Percentiles rank a stretch among this genome's conserved stretches.
Conservation (phyloP, 1,139 yeast species). For the Hyphopichia burtonii region DNA sequence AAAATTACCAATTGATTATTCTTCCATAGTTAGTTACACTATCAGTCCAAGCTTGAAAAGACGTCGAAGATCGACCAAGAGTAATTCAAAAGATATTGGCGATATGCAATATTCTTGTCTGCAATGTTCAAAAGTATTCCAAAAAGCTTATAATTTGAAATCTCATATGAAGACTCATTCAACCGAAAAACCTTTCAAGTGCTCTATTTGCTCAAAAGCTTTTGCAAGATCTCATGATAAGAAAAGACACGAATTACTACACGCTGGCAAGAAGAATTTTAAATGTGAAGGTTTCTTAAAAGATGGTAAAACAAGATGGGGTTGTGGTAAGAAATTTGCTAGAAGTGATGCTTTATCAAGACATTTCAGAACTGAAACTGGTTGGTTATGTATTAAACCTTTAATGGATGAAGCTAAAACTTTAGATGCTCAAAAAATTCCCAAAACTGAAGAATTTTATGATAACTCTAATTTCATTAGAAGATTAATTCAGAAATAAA, state of each 20-base stretch:
- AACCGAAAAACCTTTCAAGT: constrained; percentile 52
- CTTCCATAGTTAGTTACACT: constrained; percentile 37
- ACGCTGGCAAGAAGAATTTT: constrained; percentile 54
- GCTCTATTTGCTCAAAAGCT: constrained; percentile 46
- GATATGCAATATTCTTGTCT: constrained; percentile 35
- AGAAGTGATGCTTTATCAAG: constrained; percentile 57
- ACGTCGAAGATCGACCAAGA: constrained; percentile 18
- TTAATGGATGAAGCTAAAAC: constrained; percentile 50
- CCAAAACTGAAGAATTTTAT: constrained; percentile 6
- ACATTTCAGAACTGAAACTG: constrained; percentile 59
- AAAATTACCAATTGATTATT: constrained; percentile 28
- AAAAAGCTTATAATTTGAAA: constrained; percentile 54
- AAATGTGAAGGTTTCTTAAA: constrained; percentile 53
- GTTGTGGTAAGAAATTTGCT: constrained; percentile 59
- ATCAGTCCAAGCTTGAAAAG: constrained; percentile 36
- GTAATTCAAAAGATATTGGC: neutral
- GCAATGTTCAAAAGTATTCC: constrained; percentile 50
- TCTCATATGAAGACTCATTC: constrained; percentile 59
- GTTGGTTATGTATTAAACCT: constrained; percentile 56
- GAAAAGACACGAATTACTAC: constrained; percentile 55
- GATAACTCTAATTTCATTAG: constrained; percentile 19
- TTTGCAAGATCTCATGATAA: constrained; percentile 60
- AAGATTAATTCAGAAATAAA: constrained; percentile 15
- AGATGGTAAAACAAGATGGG: constrained; percentile 56
- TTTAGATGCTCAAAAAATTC: constrained; percentile 12